Evolutionary conservation across 805 yeast species (phyloP).

Genomic region (Candida pseudofarinosa): DNA sequence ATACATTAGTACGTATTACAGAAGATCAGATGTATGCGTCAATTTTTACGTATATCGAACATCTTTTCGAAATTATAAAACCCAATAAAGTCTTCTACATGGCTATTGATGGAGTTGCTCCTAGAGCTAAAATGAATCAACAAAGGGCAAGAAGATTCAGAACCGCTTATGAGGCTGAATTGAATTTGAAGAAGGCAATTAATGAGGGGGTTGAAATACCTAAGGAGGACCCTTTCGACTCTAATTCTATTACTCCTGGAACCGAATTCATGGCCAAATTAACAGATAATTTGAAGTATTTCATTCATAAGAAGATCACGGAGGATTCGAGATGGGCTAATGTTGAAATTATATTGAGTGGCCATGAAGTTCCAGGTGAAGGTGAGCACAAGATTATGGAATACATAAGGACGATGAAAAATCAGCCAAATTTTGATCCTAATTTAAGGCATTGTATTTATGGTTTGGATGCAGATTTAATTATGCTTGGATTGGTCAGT

Average conservation of each 20-base stretch:
- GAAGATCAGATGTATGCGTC: slow-evolving; percentile 91
- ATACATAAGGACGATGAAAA: slow-evolving; percentile 72
- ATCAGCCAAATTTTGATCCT: slow-evolving; percentile 69
- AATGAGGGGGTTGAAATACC: slow-evolving; percentile 72
- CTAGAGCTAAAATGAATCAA: slow-evolving; percentile 97
- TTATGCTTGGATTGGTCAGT: slow-evolving; percentile 84
- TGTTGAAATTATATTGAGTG: slow-evolving; percentile 73
- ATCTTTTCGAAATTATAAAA: slow-evolving; percentile 78
- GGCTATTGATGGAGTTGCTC: slow-evolving; percentile 99
- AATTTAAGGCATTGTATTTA: slow-evolving; percentile 90
- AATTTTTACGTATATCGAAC: slow-evolving; percentile 93
- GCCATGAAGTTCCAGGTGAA: slow-evolving; percentile 97
- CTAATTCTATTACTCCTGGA: slow-evolving; percentile 94
- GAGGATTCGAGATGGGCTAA: slow-evolving; percentile 85
- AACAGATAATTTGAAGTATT: slow-evolving; percentile 77
- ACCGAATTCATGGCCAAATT: slow-evolving; percentile 93
- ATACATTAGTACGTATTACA: slow-evolving; percentile 58
- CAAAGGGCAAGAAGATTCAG: slow-evolving; percentile 95
- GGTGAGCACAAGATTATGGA: slow-evolving; percentile 98
- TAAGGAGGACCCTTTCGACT: slow-evolving; percentile 81
- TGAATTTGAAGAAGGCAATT: slow-evolving; percentile 67
- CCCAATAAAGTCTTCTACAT: slow-evolving; percentile 85
- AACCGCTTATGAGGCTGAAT: slow-evolving; percentile 90
- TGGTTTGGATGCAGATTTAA: slow-evolving; percentile 94
- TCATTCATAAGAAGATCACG: slow-evolving; percentile 81